phyloP scores from a whole-genome alignment of 2,329 filamentous ascomycete genomes.

The Sporothrix protearum region DNA sequence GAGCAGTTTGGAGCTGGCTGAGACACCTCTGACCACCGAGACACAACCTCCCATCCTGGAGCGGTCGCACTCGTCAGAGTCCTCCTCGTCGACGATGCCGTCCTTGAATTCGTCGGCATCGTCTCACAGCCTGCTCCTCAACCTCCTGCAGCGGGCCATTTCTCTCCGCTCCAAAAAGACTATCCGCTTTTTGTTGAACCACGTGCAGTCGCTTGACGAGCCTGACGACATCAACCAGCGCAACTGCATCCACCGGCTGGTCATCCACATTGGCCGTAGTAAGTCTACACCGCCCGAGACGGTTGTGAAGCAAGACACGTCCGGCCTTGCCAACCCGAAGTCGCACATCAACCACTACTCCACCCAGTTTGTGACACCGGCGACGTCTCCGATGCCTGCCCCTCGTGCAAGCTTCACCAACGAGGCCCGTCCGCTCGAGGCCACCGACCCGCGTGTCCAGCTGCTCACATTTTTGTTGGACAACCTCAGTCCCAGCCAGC shows the following conservation, averaged over 20 bases:
- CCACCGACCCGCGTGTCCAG: constrained; percentile 72
- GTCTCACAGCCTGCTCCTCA: constrained; percentile 68
- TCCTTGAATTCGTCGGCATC: constrained; percentile 7
- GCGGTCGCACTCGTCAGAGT: not conserved
- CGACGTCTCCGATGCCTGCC: constrained; percentile 62
- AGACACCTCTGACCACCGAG: not conserved
- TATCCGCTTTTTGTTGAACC: constrained; percentile 66
- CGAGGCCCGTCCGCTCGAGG: constrained; percentile 62
- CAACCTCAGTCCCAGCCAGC: constrained; percentile 63
- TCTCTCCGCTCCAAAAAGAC: constrained; percentile 64
- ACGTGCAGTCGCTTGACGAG: constrained; percentile 72
- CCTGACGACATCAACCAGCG: constrained; percentile 89
- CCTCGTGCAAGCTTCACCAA: constrained; percentile 61
- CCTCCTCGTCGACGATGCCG: not conserved
- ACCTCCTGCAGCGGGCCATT: constrained; percentile 74
- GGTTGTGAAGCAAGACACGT: constrained; percentile 53
- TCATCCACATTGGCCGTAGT: constrained; percentile 87
- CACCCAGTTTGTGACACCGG: constrained; percentile 74
- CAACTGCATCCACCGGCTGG: constrained; percentile 87
- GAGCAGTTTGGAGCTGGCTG: constrained; percentile 45
- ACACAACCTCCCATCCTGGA: not conserved
- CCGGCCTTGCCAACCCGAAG: constrained; percentile 42
- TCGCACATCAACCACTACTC: constrained; percentile 52
- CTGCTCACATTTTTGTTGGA: constrained; percentile 63
- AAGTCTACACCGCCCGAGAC: constrained; percentile 44